Base-by-base conservation (phyloP, 1,284 basidiomycete species). In the Cystobasidium sp. region DNA sequence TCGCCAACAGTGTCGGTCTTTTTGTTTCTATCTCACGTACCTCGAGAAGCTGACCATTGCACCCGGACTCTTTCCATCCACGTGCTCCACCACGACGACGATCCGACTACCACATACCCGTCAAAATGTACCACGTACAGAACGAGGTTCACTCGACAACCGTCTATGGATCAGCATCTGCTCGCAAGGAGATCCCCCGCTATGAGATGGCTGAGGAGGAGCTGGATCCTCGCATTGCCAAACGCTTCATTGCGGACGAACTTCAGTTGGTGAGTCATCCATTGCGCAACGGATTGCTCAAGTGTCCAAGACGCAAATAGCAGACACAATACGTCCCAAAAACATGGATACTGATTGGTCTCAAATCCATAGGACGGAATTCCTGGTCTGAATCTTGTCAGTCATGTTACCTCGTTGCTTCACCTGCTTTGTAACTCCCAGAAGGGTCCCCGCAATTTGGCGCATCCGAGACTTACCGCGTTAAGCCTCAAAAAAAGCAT, bases 81-180 rank as follows among this genome's bases (percentile, higher is more conserved):
- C 31, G 31, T 31, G 31, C 31, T 5, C 31, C 5, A 31, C 31
- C 1, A 31, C 31, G 31, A 31, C 31, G 31, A 31, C 31, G 31
- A 31, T 31, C 31, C 31, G 31, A 31, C 31, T 31, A 31, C 31
- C 31, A 31, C 31, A 1, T 31, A 18, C 37, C 39, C 31, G 10
- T 39, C 16, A 5, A 61, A 1, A 65, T 73, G 70, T 51, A 73
- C 63, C 39, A 10, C 43, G n/a, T 66, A 5, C 49, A 53, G 51
- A 51, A 65, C 6, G 74, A 80, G 37, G 69, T 75, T 41, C 68
- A 80, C 62, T 78, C 77, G 6, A 75, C 78, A 4, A 79, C 79
- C 22, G 79, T 83, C 10, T 82, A 83, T 66, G 81, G 82, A 10
- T 78, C 76, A 12, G 68, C 77, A 0, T 75, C 75, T 53, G 70